Base-by-base conservation (phyloP, 2,329 filamentous ascomycete genomes). In the Pseudogymnoascus sp. region DNA sequence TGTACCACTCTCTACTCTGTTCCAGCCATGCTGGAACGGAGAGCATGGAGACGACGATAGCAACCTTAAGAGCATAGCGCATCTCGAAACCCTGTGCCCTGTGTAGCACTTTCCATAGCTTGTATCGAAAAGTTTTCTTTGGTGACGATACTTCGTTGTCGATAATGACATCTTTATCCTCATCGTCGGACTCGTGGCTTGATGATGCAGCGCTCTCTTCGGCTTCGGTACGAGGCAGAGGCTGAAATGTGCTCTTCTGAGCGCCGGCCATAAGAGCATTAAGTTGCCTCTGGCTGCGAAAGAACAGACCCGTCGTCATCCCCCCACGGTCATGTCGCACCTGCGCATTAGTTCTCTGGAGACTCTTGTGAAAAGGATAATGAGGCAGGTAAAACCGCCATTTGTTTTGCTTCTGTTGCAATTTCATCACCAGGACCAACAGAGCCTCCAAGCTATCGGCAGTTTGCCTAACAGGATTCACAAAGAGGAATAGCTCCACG, bases 301-400 rank as follows among this genome's bases (percentile, higher is more conserved):
- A 77, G 65, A 75, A 77, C 62, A 73, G 75, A 33, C 80, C 80
- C 4, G 81, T 82, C 4, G 82, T 83, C 18, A 83, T 75, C 25
- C 82, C 82, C 15, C 83, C 82, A 64, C 82, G 75, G 67, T 86
- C 83, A 65, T 85, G 83, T 33, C 82, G 75, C 4, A 85, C 82
- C 65, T 84, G 81, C 2, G 78, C 75, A 67, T 84, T 85, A 5
- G 79, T 79, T 35, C 82, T 74, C 65, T 82, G 77, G 1, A 84
- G 61, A 4, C 80, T 76, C 67, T 85, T 85, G 48, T 68, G 66
- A n/a, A 80, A 74, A 0, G 82, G 80, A 64, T 85, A 84, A 0
- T 78, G 80, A 3, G 83, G 82, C 1, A 79, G 69, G 62, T 82
- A 76, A 9, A 83, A 65, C 4, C 72, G 74, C 62, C 75, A 77